Percentiles rank a stretch among this genome's conserved stretches.
Conservation (phyloP, 208 protist species). For the Porcisia hertigi region DNA sequence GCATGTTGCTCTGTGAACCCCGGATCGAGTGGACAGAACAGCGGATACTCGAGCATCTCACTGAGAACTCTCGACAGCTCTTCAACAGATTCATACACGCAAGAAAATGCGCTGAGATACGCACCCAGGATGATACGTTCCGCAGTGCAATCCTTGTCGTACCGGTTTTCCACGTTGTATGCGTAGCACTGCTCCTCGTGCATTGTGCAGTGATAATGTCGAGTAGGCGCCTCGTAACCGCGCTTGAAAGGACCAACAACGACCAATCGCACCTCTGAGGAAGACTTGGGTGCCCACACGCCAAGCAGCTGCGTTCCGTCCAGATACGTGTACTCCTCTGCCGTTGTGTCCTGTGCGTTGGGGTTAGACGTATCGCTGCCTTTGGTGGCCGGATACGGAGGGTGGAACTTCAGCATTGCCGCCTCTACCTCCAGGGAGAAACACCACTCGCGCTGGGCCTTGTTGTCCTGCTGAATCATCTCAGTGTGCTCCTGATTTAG, state of each 20-base stretch:
- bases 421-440: constrained; percentile 70
- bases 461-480: constrained; percentile 85
- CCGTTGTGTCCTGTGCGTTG: constrained; percentile 57
- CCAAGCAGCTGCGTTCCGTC: constrained; percentile 79
- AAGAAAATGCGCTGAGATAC: constrained; percentile 52
- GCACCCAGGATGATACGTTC: constrained; percentile 80
- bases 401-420: constrained; percentile 95
- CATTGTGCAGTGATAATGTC: constrained; percentile 74
- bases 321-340: constrained; percentile 73
- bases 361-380: constrained; percentile 33
- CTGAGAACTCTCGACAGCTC: constrained; percentile 61
- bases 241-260: constrained; percentile 57
- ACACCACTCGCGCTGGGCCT: constrained; percentile 87
- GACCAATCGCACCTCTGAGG: constrained; percentile 93
- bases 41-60: constrained; percentile 49
- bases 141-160: constrained; percentile 80
- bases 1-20: constrained; percentile 72
- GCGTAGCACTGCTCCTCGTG: constrained; percentile 95
- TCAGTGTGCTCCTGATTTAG: constrained; percentile 82
- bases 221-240: constrained; percentile 19
- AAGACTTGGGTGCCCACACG: constrained; percentile 94
- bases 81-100: constrained; percentile 18
- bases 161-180: constrained; percentile 90
- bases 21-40: constrained; percentile 67
- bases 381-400: constrained; percentile 83